Base-by-base conservation (phyloP, 371 early-diverging fungal genomes). In the Mucor indicus region DNA sequence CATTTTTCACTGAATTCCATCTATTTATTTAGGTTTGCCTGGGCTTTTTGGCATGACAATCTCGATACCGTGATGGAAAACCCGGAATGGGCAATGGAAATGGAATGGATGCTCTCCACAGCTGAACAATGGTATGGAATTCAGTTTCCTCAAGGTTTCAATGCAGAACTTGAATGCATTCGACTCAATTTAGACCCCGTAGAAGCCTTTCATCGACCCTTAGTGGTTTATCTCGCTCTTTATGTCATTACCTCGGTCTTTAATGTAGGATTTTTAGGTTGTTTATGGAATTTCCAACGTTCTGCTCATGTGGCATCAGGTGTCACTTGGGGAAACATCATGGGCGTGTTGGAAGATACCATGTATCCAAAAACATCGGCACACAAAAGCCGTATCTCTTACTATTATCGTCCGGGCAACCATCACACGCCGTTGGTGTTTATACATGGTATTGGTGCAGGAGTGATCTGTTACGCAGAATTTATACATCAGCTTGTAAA, bases 381-480 rank as follows among this genome's bases (percentile, higher is more conserved):
- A 11, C 17, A 42, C 15, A 4, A 39, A 30, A 38, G 16, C 9
- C 48, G 38, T 3, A 25, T 58, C 20, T 44, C 44, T 6, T 75
- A 69, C 31, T 75, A 62, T 62, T 69, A 67, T 38, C 48, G 57
- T 3, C 10, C 39, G 15, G 25, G 24, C 40, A 47, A 20, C 38
- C 55, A 32, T 46, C 62, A 37, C 25, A 59, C 69, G 5, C 86
- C 88, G 0, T 50, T 87, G 13, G 77, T 85, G 1, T 86, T 86
- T 48, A 69, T 86, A 21, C 85, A 86, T 53, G 88, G 89, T 13
- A 79, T 88, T 32, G 85, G 83, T 3, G 67, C 72, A 24, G 86
- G 88, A 2, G 55, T 83, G 4, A 54, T 76, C 8, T 60, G 73
- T 32, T 86, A 88, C 50, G 49, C 62, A 16, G 72, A 75, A 13